Evolutionary conservation across 805 yeast genomes (phyloP).

Genomic region (Teunomyces kruisii): DNA sequence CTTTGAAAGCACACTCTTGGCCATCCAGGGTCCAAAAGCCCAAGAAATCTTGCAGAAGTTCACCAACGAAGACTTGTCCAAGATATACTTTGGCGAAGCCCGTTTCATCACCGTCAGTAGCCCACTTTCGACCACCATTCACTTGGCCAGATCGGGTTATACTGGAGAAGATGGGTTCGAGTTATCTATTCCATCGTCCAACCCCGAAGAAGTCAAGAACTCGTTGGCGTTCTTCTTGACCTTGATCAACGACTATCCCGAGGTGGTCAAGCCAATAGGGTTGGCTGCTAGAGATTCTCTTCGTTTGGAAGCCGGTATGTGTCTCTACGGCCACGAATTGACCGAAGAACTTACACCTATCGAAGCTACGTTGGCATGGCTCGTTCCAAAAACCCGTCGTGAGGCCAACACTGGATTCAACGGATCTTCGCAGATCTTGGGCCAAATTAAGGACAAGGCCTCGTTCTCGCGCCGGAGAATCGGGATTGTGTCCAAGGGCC

Average conservation of each 20-base stretch:
- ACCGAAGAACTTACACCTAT: constrained; percentile 79
- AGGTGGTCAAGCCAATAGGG: constrained; percentile 79
- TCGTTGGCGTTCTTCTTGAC: constrained; percentile 63
- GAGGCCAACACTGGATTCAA: constrained; percentile 55
- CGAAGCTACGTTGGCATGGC: constrained; percentile 88
- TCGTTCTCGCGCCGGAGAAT: constrained; percentile 60
- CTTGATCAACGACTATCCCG: constrained; percentile 51
- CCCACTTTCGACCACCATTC: constrained; percentile 34
- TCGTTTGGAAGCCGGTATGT: constrained; percentile 97
- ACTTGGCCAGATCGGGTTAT: constrained; percentile 93
- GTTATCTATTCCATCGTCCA: constrained; percentile 63
- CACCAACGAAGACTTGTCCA: constrained; percentile 56
- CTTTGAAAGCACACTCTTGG: constrained; percentile 75
- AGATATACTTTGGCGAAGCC: constrained; percentile 74
- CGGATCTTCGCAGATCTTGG: constrained; percentile 69
- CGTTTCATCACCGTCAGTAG: constrained; percentile 25
- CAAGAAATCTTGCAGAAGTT: constrained; percentile 63
- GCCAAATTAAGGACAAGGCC: constrained; percentile 67
- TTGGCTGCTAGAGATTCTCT: constrained; percentile 97
- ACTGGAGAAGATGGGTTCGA: constrained; percentile 99
- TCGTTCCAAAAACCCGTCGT: constrained; percentile 80
- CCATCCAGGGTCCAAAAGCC: constrained; percentile 92
- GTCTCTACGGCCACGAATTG: constrained; percentile 92
- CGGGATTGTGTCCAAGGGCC: constrained; percentile 76
- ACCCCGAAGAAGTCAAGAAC: constrained; percentile 35